Base-by-base conservation (phyloP, 75 land plant genomes). In the Pseudotsuga menziesii region DNA sequence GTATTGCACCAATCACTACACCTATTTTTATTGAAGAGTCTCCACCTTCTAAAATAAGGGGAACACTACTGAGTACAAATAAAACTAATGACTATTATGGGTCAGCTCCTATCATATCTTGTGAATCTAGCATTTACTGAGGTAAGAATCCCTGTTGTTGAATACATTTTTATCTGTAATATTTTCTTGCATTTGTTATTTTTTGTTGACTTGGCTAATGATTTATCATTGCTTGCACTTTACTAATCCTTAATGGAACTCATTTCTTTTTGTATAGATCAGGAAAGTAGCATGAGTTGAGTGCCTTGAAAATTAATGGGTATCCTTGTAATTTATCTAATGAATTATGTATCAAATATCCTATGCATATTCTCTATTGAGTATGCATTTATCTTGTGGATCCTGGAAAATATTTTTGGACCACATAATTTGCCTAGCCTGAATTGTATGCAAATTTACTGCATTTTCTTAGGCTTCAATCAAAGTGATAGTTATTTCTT, bases 21-120 rank as follows among this genome's bases (percentile, higher is more conserved):
- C 96, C 96, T 60, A 87, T 93, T 71, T 93, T 91, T 73, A 92
- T 93, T 72, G 92, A 94, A 14, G 94, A 94, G 75, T 88, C 84
- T 56, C 88, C 94, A 0, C 97, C 97, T 48, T 84, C 85, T 22
- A 90, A 91, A 78, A 83, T 94, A 36, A 86, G 97, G 76, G 97
- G 97, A 69, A 90, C 82, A 15, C 75, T 89, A 35, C 94, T 94
- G 22, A 86, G 90, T 78, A 94, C 89, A 14, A 94, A 88, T 82
- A n/a, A 90, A 85, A 67, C 88, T 94, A 12, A 92, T 92, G 90
- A 90, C 88, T 58, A 94, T 92, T 76, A 89, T 89, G 70, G 97
- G 94, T 55, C 94, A 94, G 80, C 89, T 94, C 76, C 80, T 91
- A 20, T 89, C 97, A 27, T 94, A 94, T 77, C 87, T 94, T 77